Evolutionary conservation across 768 basidiomycete species (phyloP).

Genomic region (Serendipita sp.): DNA sequence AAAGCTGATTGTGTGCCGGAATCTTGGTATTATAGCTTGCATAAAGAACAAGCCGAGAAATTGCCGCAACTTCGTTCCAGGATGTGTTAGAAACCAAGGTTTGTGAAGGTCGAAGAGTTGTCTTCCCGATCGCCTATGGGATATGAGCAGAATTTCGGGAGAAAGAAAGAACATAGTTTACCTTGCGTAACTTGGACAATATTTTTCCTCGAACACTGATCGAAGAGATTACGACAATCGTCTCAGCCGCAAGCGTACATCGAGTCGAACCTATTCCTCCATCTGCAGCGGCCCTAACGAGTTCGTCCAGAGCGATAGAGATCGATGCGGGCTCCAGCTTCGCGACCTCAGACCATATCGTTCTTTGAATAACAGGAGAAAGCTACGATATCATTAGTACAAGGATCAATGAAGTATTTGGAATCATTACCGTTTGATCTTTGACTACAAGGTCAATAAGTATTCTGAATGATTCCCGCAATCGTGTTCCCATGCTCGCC

Average conservation of each 20-base stretch:
- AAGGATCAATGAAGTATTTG: background rate
- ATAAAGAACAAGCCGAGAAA: slow-evolving; percentile 58
- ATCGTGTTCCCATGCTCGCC: slow-evolving; percentile 53
- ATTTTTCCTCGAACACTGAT: slow-evolving; percentile 66
- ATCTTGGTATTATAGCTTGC: slow-evolving; percentile 53
- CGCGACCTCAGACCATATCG: slow-evolving; percentile 63
- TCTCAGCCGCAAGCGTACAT: slow-evolving; percentile 61
- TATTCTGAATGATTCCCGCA: slow-evolving; percentile 69
- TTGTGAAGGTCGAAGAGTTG: slow-evolving; percentile 45
- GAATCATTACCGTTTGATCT: slow-evolving; percentile 44
- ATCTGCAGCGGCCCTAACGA: slow-evolving; percentile 70
- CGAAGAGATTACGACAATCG: slow-evolving; percentile 56
- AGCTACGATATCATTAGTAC: slow-evolving; percentile 28
- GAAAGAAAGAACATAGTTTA: slow-evolving; percentile 17
- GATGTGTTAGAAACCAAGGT: slow-evolving; percentile 52
- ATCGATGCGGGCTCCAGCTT: slow-evolving; percentile 44
- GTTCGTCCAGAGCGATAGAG: slow-evolving; percentile 63
- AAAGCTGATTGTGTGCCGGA: slow-evolving; percentile 52
- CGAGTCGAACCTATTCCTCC: slow-evolving; percentile 59
- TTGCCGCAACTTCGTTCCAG: slow-evolving; percentile 69
- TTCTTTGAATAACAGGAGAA: slow-evolving; percentile 46
- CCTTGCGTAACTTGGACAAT: slow-evolving; percentile 65
- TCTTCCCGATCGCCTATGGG: slow-evolving; percentile 52
- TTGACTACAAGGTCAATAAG: slow-evolving; percentile 58
- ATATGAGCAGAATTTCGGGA: background rate